These are phyloP conservation scores for Diaporthe nobilis DNA, from an alignment of 2,329 filamentous ascomycete genomes.

Conservation along the genomic window DNA sequence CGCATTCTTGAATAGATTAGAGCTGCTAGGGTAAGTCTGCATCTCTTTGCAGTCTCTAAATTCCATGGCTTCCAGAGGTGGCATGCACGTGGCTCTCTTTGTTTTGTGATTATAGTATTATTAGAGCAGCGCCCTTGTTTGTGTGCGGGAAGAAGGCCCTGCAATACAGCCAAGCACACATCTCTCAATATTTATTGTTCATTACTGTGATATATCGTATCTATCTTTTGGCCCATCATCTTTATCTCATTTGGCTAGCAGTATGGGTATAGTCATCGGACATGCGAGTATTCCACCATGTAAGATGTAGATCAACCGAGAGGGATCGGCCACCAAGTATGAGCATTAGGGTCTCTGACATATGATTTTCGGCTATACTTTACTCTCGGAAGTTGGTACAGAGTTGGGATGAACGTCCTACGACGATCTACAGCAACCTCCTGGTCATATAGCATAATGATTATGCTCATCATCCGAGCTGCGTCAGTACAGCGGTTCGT, in stretches of 20 bases:
- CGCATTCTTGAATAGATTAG: slow-evolving; percentile 45
- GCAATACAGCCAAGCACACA: no score
- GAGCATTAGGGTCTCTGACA: neutral
- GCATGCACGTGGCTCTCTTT: no score
- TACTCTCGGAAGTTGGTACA: no score
- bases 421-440: neutral
- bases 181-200: no score
- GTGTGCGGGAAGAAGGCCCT: no score
- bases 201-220: no score
- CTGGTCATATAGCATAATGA: slow-evolving; percentile 1
- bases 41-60: neutral
- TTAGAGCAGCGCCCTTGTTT: neutral
- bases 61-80: neutral
- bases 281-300: neutral
- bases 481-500: neutral
- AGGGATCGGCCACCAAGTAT: neutral
- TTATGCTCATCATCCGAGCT: slow-evolving; percentile 5
- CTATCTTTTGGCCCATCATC: no score
- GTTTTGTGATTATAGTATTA: neutral
- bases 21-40: slow-evolving; percentile 40
- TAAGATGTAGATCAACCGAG: neutral
- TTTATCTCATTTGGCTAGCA: neutral
- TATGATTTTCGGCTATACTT: neutral
- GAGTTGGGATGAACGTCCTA: slow-evolving; percentile 2
- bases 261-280: neutral